Base-by-base conservation (phyloP, 228 moss, liverwort and hornwort genomes). In the Sphagnum magellanicum region DNA sequence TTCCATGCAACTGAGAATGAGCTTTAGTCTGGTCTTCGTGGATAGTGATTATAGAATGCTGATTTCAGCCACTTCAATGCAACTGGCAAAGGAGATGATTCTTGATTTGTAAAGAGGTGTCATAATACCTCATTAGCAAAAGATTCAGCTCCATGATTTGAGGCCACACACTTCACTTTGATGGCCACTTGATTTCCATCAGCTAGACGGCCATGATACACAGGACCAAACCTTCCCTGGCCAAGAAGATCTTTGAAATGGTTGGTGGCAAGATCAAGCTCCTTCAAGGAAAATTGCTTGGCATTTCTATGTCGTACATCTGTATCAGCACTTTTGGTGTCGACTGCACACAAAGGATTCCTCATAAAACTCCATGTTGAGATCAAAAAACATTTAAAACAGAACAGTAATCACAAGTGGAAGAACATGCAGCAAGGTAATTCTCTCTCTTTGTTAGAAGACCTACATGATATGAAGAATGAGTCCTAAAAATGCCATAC, bases 121-220 rank as follows among this genome's bases (percentile, higher is more conserved):
- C 8, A 9, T 53, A 51, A 48, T 78, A 89, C 92, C 92, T 92
- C 87, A 71, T 87, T 85, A 50, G 85, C 71, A 75, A 92, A 89
- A 14, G 85, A 65, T 60, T 87, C 83, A 48, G 83, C 78, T 71
- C 84, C 80, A 47, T 81, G 79, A 53, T 70, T 80, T 49, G 87
- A 84, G 66, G 72, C 61, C 72, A 87, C 85, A 47, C 87, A 76
- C 59, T 83, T 84, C 83, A 83, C 79, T 76, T 89, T 92, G 68
- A 92, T 78, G 57, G 92, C 89, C 66, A 86, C 80, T 65, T 78
- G 75, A 69, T 79, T 81, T 61, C 92, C 92, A 59, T 85, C 84
- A 58, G 78, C 65, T 65, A 92, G 75, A 16, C 71, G 70, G 59
- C 92, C 92, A 50, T 79, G 79, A 74, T 78, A 92, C 68, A 92